Conservation (phyloP, 805 yeast genomes). For the Lipomyces yamadae region DNA sequence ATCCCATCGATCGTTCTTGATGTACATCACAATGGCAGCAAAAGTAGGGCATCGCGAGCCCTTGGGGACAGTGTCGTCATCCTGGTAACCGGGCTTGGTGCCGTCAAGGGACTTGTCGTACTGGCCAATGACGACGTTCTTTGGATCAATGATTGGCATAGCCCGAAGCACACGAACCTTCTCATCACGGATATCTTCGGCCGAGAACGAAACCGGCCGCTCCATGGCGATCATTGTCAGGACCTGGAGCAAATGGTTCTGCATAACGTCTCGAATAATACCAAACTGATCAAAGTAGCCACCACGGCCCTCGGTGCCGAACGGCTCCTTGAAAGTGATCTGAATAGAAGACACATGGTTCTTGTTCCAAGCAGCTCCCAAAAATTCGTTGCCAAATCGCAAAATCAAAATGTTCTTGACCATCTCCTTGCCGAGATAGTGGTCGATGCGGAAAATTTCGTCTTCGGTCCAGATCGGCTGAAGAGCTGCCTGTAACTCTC, state of each 20-base stretch:
- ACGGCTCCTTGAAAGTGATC: constrained; percentile 94
- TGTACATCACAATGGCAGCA: constrained; percentile 80
- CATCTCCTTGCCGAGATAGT: constrained; percentile 96
- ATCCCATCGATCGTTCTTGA: constrained; percentile 95
- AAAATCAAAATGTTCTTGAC: constrained; percentile 89
- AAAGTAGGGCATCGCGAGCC: constrained; percentile 88
- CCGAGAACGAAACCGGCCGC: constrained; percentile 86
- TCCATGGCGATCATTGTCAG: constrained; percentile 93
- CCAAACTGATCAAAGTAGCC: constrained; percentile 96
- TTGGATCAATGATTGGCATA: constrained; percentile 65
- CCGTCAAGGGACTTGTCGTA: constrained; percentile 86
- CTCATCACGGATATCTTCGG: constrained; percentile 94
- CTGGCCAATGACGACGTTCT: constrained; percentile 84
- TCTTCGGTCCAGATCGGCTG: constrained; percentile 89
- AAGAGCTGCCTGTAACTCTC: constrained; percentile 73
- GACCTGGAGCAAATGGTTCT: constrained; percentile 93
- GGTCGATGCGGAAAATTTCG: constrained; percentile 94
- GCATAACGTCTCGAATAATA: constrained; percentile 97
- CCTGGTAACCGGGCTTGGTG: constrained; percentile 83
- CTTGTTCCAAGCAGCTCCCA: constrained; percentile 88
- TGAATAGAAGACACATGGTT: constrained; percentile 79
- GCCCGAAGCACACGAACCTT: constrained; percentile 91
- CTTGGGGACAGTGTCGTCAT: constrained; percentile 84
- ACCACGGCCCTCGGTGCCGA: constrained; percentile 98
- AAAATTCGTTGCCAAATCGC: constrained; percentile 88